Conservation (phyloP, 1,284 basidiomycete genomes). For the Macrocybe sp. region DNA sequence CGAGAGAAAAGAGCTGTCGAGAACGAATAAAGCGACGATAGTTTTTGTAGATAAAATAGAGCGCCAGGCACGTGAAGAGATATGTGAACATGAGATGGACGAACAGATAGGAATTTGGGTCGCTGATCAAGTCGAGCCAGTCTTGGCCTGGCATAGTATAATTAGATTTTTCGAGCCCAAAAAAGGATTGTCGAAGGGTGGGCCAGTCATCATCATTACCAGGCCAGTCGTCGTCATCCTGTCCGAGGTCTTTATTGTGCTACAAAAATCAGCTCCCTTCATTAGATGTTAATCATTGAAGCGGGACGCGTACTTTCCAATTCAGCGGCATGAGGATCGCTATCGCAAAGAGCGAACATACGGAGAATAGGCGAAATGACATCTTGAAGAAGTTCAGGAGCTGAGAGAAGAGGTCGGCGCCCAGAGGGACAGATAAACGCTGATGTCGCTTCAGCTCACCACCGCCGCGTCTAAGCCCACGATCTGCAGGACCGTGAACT, state of each 20-base stretch:
- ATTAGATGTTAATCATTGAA: not conserved
- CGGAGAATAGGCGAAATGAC: slow-evolving; percentile 85
- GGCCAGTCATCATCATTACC: slow-evolving; percentile 34
- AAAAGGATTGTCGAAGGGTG: slow-evolving; percentile 13
- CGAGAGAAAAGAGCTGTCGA: slow-evolving; percentile 89
- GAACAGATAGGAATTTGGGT: slow-evolving; percentile 81
- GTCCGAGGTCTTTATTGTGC: slow-evolving; percentile 65
- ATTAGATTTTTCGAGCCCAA: slow-evolving; percentile 23
- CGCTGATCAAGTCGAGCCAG: slow-evolving; percentile 82
- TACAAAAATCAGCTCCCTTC: slow-evolving; percentile 7
- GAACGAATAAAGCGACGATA: slow-evolving; percentile 89
- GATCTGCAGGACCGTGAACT: slow-evolving; percentile 93
- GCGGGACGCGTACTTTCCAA: slow-evolving; percentile 56
- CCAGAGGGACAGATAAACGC: not conserved
- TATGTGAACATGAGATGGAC: slow-evolving; percentile 93
- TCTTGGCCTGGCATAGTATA: slow-evolving; percentile 39
- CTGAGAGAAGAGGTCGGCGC: slow-evolving; percentile 33
- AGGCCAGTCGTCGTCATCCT: slow-evolving; percentile 54
- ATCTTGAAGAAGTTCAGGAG: slow-evolving; percentile 95
- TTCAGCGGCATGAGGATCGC: slow-evolving; percentile 88
- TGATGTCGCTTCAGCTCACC: slow-evolving; percentile 26
- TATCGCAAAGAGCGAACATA: slow-evolving; percentile 79
- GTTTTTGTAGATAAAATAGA: slow-evolving; percentile 85
- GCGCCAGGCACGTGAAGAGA: slow-evolving; percentile 82
- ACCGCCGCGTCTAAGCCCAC: slow-evolving; percentile 96